Evolutionary conservation across 1,284 basidiomycete species (phyloP).

Genomic region (Naganishia liquefaciens): DNA sequence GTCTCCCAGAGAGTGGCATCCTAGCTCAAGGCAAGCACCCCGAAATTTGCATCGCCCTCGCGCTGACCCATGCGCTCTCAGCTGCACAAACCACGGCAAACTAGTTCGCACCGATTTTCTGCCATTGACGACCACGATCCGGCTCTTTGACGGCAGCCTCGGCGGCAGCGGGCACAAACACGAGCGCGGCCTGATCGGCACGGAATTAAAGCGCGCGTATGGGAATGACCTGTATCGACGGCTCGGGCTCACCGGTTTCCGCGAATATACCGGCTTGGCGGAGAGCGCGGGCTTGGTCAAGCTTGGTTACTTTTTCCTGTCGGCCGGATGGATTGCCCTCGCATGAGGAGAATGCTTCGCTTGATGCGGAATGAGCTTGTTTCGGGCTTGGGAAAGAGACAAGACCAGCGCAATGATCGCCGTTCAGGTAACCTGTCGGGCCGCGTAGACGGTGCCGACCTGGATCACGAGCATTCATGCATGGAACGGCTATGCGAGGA

Average conservation of each 20-base stretch:
- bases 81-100: conserved; percentile 1
- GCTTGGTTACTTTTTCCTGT: conserved; percentile 5
- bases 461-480: not conserved
- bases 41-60: not conserved
- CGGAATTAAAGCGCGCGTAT: conserved; percentile 23
- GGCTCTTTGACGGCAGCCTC: conserved; percentile 8
- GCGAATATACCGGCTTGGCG: conserved; percentile 7
- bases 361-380: not conserved
- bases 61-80: not conserved
- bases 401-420: not conserved
- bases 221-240: conserved; percentile 19
- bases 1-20: conserved; percentile 1
- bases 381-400: not conserved
- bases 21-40: conserved; percentile 7
- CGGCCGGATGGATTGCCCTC: conserved; percentile 14
- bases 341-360: not conserved
- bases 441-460: too few relatives aligned
- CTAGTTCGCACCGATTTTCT: conserved; percentile 17
- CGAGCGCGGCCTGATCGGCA: conserved; percentile 23
- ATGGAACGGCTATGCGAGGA: conserved; percentile 10
- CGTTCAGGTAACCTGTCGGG: too few relatives aligned
- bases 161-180: conserved; percentile 10
- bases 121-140: conserved; percentile 9
- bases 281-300: conserved; percentile 13
- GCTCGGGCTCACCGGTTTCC: conserved; percentile 10